Evolutionary conservation across 345 rosid species (phyloP).

Genomic region (Eucalyptus camaldulensis): DNA sequence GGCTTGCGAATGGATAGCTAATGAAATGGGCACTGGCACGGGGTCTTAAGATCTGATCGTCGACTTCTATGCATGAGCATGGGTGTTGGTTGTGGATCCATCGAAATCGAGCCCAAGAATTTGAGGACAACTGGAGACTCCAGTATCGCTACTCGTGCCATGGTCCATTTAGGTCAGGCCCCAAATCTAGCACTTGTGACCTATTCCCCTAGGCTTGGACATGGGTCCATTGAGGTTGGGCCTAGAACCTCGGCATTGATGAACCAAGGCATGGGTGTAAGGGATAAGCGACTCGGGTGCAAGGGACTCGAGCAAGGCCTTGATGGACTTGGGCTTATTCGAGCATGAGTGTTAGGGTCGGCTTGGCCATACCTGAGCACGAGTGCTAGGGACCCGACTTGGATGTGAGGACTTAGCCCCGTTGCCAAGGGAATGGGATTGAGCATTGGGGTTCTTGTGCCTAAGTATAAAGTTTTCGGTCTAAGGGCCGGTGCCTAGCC

Average conservation of each 20-base stretch:
- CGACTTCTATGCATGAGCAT: not conserved
- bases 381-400: not conserved
- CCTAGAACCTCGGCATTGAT: not conserved
- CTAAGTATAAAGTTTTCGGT: fast-evolving
- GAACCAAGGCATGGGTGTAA: too few relatives aligned
- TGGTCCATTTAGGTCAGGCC: not conserved
- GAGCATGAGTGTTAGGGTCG: not conserved
- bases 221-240: not conserved
- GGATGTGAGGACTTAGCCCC: too few relatives aligned
- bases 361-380: not conserved
- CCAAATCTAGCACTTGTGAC: not conserved
- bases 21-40: not conserved
- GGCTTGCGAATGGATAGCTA: not conserved
- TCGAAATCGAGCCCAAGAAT: not conserved
- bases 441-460: not conserved
- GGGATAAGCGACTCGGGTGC: not conserved
- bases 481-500: not conserved
- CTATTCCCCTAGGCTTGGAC: not conserved
- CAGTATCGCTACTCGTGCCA: fast-evolving
- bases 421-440: not conserved
- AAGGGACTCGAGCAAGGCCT: not conserved
- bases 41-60: not conserved
- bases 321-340: not conserved
- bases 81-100: not conserved
- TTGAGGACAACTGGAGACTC: fast-evolving